These are phyloP conservation scores for Annulohypoxylon truncatum DNA, from an alignment of 2,329 filamentous ascomycete species.

Conservation along the genomic window DNA sequence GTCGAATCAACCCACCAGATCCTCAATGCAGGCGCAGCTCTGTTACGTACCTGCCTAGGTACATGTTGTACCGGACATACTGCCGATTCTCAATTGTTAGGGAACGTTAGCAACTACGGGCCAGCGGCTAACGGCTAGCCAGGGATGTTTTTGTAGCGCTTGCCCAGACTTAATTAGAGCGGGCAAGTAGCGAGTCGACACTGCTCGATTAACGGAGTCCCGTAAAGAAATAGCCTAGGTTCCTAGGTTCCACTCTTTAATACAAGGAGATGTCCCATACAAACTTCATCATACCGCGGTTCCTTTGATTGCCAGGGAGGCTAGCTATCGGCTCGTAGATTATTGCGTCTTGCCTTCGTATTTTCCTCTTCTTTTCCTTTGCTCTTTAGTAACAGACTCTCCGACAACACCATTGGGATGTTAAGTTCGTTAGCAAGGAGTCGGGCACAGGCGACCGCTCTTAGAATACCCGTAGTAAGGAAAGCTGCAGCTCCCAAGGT, in stretches of 20 bases:
- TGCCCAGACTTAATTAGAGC: neutral
- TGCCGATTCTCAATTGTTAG: conserved; percentile 18
- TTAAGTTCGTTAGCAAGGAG: conserved; percentile 51
- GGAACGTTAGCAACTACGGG: conserved; percentile 11
- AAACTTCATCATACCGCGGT: conserved; percentile 37
- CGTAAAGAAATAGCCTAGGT: conserved; percentile 34
- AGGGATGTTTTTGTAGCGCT: neutral
- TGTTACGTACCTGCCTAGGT: neutral
- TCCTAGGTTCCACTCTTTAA: conserved; percentile 33
- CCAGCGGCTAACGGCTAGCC: conserved; percentile 28
- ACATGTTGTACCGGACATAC: conserved; percentile 21
- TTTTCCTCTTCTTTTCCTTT: conserved; percentile 26
- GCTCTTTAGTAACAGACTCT: conserved; percentile 20
- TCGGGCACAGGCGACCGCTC: conserved; percentile 50
- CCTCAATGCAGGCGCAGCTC: conserved; percentile 4
- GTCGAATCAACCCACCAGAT: conserved; percentile 30
- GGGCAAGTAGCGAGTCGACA: neutral
- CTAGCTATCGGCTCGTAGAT: conserved; percentile 26
- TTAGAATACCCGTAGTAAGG: conserved; percentile 46
- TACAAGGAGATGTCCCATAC: conserved; percentile 10
- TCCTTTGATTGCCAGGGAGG: conserved; percentile 19
- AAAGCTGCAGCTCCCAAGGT: conserved; percentile 44
- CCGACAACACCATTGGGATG: conserved; percentile 46
- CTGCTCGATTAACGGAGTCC: conserved; percentile 15
- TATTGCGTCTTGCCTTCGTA: conserved; percentile 22